Percentiles rank a stretch among this genome's conserved stretches.
Conservation (phyloP, 2,329 filamentous ascomycete genomes). For the Aspergillus awamori region DNA sequence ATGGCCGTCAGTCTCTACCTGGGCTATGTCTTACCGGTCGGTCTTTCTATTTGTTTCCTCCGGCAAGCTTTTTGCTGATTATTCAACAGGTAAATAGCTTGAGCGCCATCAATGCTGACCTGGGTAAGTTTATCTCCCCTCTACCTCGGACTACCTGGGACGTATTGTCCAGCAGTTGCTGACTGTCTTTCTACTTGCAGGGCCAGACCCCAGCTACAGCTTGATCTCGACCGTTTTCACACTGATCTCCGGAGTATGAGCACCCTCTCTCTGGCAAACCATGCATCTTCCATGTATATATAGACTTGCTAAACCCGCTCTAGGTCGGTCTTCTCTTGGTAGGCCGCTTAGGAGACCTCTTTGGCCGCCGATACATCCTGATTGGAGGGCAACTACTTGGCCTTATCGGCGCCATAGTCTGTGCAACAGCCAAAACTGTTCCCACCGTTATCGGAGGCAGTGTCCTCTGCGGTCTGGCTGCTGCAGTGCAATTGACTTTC, state of each 20-base stretch:
- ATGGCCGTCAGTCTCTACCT: conserved; percentile 24
- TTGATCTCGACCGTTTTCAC: conserved; percentile 35
- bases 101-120: conserved; percentile 31
- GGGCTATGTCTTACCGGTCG: conserved; percentile 25
- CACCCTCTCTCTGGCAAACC: conserved; percentile 6
- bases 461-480: conserved; percentile 43
- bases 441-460: conserved; percentile 42
- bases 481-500: conserved; percentile 43
- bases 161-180: not conserved
- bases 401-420: conserved; percentile 43
- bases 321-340: conserved; percentile 35
- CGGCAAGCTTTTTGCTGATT: not conserved
- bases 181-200: conserved; percentile 5
- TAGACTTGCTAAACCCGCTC: too few species aligned
- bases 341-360: conserved; percentile 39
- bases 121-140: conserved; percentile 11
- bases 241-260: conserved; percentile 16
- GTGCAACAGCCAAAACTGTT: conserved; percentile 41
- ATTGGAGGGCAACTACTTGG: conserved; percentile 34
- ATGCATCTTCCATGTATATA: not conserved
- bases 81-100: conserved; percentile 21
- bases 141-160: not conserved
- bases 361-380: conserved; percentile 41
- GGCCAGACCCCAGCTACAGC: conserved; percentile 30
- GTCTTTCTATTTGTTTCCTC: not conserved